Base-by-base conservation (phyloP, 2,329 filamentous ascomycete species). In the Aureobasidium lini region DNA sequence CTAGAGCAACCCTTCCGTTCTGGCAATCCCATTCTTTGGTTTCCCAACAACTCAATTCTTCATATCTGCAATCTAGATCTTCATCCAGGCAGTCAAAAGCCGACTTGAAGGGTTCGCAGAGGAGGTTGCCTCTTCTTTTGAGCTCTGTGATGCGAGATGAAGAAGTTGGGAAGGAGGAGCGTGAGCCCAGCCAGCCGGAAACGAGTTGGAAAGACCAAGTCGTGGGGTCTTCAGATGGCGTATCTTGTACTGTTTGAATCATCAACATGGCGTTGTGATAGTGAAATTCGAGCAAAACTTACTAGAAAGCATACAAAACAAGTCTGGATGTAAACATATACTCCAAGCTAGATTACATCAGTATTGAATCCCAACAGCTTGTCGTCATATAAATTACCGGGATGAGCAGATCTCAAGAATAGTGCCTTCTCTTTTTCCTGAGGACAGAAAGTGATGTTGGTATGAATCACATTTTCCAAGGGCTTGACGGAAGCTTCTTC, bases 91-190 rank as follows among this genome's bases (percentile, higher is more conserved):
- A 54, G n/a, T 59, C 42, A 23, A 64, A 61, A 9, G 63, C 64
- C 2, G 61, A 57, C 13, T 50, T 54, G 40, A 65, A 68, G 1
- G 66, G 66, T 44, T 65, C 62, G 0, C 81, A 81, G 0, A 80
- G 69, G 0, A 73, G 68, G 2, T 10, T 15, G 13, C 43, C 60
- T 36, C 47, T 40, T 13, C 52, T 49, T 31, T 62, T 62, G 10
- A 60, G 32, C 28, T 62, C 57, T 28, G 36, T 28, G 4, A 57
- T 13, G 23, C 50, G 48, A n/a, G 42, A 52, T 6, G 42, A 44
- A 18, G 37, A 16, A 6, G 18, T 31, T 9, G 43, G n/a, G 31
- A 48, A 62, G 6, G 49, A 28, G 11, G 52, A 36, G 5, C 57
- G 53, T 16, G 60, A 58, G 18, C 62, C 63, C 1, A 57, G 37